phyloP scores from a whole-genome alignment of 768 basidiomycete genomes.

The Floccularia luteovirens region DNA sequence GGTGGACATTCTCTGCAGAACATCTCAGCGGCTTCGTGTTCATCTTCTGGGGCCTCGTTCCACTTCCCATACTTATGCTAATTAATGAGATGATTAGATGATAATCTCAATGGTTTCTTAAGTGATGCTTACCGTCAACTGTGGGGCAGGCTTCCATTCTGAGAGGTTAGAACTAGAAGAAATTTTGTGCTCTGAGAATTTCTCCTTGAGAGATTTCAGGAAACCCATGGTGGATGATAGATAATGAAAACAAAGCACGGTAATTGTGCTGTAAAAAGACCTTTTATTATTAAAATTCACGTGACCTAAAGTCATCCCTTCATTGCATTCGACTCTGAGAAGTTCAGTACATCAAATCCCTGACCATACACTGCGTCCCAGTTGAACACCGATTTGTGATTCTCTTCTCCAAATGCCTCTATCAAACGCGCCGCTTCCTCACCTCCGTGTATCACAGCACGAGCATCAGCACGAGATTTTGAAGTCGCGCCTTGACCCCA shows the following conservation, averaged over 20 bases:
- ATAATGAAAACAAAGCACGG: too few relatives aligned
- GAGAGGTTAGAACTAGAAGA: conserved; percentile 26
- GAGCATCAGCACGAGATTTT: conserved; percentile 49
- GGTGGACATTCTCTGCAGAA: conserved; percentile 39
- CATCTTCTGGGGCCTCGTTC: conserved; percentile 50
- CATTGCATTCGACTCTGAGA: too few relatives aligned
- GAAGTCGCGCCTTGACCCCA: conserved; percentile 65
- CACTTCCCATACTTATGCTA: conserved; percentile 40
- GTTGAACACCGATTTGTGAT: conserved; percentile 60
- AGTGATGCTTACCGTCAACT: conserved; percentile 25
- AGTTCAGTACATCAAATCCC: neutral
- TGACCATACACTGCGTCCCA: conserved; percentile 61
- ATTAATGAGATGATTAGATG: neutral
- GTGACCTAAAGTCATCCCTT: too few relatives aligned
- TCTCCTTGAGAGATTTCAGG: conserved; percentile 1
- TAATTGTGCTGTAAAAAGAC: too few relatives aligned
- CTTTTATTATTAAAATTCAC: too few relatives aligned
- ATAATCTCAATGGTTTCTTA: neutral
- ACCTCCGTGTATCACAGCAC: conserved; percentile 43
- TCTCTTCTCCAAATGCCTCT: conserved; percentile 67
- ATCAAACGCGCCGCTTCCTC: conserved; percentile 43
- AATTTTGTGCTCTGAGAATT: neutral
- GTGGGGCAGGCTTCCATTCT: conserved; percentile 53
- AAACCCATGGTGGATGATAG: conserved; percentile 4
- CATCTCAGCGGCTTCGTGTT: conserved; percentile 39